Evolutionary conservation across 345 rosid genomes (phyloP).

Genomic region (Aethionema arabicum): DNA sequence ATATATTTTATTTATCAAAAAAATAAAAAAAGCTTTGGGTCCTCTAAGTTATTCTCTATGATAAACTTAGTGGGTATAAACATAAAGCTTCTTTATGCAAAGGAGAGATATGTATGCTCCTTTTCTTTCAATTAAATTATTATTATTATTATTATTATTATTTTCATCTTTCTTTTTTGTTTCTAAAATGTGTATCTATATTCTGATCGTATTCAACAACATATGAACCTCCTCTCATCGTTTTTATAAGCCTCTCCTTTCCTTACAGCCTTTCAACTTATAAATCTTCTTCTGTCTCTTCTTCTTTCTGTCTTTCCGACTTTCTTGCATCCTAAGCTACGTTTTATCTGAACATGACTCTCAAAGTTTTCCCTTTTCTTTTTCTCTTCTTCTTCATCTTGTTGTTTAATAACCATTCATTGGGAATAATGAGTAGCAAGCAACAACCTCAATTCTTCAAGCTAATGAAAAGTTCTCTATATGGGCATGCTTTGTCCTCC

Average conservation of each 20-base stretch:
- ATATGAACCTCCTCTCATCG: slow-evolving; percentile 20
- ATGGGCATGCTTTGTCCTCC: slow-evolving; percentile 49
- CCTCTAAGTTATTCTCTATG: slow-evolving; percentile 41
- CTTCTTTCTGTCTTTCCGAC: slow-evolving; percentile 38
- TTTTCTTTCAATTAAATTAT: slow-evolving; percentile 27
- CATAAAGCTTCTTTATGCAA: slow-evolving; percentile 66
- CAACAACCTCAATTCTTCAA: slow-evolving; percentile 68
- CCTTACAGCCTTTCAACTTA: slow-evolving; percentile 41
- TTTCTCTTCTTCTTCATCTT: slow-evolving; percentile 39
- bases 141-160: slow-evolving; percentile 10
- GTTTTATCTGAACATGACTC: slow-evolving; percentile 41
- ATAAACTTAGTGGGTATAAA: slow-evolving; percentile 57
- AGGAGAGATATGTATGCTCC: slow-evolving; percentile 47
- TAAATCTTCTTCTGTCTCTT: slow-evolving; percentile 43
- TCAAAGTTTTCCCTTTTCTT: slow-evolving; percentile 30
- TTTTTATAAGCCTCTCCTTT: slow-evolving; percentile 36
- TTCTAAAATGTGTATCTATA: slow-evolving; percentile 35
- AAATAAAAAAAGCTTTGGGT: slow-evolving; percentile 13
- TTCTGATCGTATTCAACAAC: slow-evolving; percentile 24
- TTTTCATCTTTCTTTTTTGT: slow-evolving; percentile 21
- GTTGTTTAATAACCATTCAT: slow-evolving; percentile 28
- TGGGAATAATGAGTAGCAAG: slow-evolving; percentile 29
- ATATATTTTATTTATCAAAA: neutral
- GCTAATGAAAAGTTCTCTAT: slow-evolving; percentile 56
- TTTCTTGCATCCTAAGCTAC: slow-evolving; percentile 26